Evolutionary conservation across 139 green algal species (phyloP), one percentile per base, ranked within the genome.

Genomic region (Auxenochlorella protothecoides): DNA sequence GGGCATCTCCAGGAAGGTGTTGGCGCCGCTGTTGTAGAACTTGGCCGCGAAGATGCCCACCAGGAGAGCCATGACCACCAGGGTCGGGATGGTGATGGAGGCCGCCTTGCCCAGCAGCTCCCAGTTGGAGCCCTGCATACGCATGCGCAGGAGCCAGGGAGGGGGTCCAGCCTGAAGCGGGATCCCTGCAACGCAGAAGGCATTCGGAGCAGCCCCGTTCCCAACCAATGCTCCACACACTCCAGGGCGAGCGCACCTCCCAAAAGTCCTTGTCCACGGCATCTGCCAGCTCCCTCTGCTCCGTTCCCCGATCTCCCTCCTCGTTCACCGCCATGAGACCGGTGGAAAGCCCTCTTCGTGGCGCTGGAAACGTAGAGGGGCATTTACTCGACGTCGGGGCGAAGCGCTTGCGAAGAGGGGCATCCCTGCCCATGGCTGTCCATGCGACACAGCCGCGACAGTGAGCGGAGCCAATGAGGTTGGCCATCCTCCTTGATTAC

Each of bases 1-100:
- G 53, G 70, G 70, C 4, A 62, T n/a, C 13, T 74, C 69, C 56
- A 79, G 62, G 63, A 71, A 79, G 44, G 59, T 59, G 6, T 53
- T 71, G 15, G 74, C 68, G 5, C 68, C 68, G 27, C 63, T 71
- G 63, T 79, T 66, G 70, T 79, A 79, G 10, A 63, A 71, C 12
- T 63, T 64, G 8, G 68, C 65, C n/a, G 74, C 74, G 59, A 76
- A 79, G 4, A 74, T 52, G 14, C 74, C 74, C 13, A 79, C 69
- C 4, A 68, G 14, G 6, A 79, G 51, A 4, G 74, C 69, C 51
- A 62, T 6, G 4, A 64, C 60, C 3, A 59, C 69, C 4, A 79
- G 55, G 13, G 66, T 8, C 6, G 74, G 74, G 55, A 79, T 75
- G 16, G 66, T 6, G 12, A 68, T 12, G 15, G 66, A 71, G 15